phyloP scores from a whole-genome alignment of 345 rosid genomes.

The Lagerstroemia speciosa region DNA sequence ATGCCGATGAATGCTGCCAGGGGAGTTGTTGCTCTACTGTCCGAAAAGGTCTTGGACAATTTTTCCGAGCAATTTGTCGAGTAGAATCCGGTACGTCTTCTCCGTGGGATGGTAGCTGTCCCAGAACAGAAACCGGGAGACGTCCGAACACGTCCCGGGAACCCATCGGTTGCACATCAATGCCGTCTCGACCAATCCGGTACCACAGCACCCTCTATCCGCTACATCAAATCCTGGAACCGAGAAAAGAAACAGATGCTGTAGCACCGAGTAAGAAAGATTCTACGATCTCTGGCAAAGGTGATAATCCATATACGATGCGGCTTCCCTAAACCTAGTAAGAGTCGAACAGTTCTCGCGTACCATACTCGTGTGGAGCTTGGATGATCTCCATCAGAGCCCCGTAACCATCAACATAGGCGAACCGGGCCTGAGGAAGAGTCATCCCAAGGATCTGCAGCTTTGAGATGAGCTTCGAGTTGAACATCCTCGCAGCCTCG shows the following conservation, averaged over 20 bases:
- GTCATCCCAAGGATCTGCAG: not conserved
- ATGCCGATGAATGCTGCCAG: no score
- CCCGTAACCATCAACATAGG: constrained; percentile 14
- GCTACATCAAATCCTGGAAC: constrained; percentile 27
- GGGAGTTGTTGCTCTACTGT: not conserved
- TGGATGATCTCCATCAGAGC: constrained; percentile 11
- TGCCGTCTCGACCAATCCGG: constrained; percentile 23
- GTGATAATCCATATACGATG: no score
- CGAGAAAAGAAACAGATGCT: not conserved
- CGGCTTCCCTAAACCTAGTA: no score
- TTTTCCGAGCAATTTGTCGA: not conserved
- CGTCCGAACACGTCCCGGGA: constrained; percentile 18
- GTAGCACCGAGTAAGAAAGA: not conserved
- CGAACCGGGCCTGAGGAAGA: constrained; percentile 7
- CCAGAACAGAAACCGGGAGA: constrained; percentile 27
- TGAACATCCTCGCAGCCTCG: constrained; percentile 18
- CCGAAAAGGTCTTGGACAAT: not conserved
- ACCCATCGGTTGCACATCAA: constrained; percentile 15
- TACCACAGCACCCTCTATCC: constrained; percentile 39
- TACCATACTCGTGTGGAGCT: not conserved
- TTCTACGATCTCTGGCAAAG: not conserved
- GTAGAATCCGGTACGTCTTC: constrained; percentile 16
- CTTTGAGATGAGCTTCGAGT: constrained; percentile 11
- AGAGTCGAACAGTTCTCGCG: no score
- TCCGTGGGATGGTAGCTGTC: constrained; percentile 40